Evolutionary conservation across 306 rosid genomes (phyloP).

Genomic region (Citrullus mucosospermus): DNA sequence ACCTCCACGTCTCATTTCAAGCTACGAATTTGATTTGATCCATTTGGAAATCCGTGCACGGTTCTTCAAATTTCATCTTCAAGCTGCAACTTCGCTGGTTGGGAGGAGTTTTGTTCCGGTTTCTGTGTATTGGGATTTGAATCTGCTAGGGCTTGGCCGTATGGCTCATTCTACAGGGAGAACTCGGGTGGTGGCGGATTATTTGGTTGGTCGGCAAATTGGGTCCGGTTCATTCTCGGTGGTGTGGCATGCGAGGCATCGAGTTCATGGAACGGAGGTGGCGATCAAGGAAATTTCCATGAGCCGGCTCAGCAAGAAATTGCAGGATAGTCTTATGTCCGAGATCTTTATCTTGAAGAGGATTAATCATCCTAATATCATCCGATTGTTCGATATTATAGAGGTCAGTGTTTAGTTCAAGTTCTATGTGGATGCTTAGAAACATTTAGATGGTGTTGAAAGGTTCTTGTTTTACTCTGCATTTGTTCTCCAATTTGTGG

Average conservation of each 20-base stretch:
- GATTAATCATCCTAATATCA: constrained; percentile 83
- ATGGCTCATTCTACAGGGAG: constrained; percentile 67
- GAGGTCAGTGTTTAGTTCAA: constrained; percentile 34
- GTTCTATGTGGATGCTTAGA: not conserved
- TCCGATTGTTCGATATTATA: constrained; percentile 72
- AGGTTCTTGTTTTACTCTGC: not conserved
- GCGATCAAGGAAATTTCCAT: constrained; percentile 92
- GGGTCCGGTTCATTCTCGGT: constrained; percentile 97
- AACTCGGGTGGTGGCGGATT: constrained; percentile 63
- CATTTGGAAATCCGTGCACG: constrained; percentile 2
- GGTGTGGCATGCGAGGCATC: constrained; percentile 89
- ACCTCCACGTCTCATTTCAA: not conserved
- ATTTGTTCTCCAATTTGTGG: not conserved
- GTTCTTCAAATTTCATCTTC: not conserved
- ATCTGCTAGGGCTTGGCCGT: not conserved
- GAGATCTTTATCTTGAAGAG: constrained; percentile 77
- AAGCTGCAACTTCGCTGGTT: constrained; percentile 4
- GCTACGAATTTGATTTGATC: not conserved
- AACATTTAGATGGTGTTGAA: not conserved
- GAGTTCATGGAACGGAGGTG: constrained; percentile 85
- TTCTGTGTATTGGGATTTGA: constrained; percentile 29
- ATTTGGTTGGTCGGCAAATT: constrained; percentile 62
- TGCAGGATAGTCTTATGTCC: constrained; percentile 85
- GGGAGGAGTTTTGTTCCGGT: constrained; percentile 17
- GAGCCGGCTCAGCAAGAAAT: constrained; percentile 63